These are phyloP conservation scores for Aspergillus nanangensis DNA, from an alignment of 495 filamentous ascomycete species.

Conservation along the genomic window DNA sequence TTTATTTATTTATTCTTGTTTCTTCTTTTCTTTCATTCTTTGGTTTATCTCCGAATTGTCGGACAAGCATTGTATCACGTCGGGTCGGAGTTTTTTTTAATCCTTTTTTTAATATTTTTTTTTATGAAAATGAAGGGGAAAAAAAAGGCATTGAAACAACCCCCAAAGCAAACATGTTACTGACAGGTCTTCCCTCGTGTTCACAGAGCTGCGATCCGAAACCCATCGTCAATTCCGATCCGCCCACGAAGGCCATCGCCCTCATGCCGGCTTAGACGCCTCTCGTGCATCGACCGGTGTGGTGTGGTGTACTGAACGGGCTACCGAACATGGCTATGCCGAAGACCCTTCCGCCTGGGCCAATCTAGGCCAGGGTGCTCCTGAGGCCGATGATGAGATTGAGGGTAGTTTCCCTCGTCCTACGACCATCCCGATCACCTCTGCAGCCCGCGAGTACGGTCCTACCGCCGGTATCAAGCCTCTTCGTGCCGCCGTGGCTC, in stretches of 20 bases:
- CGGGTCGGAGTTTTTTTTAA: background rate
- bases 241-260: constrained; percentile 82
- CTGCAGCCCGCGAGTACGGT: constrained; percentile 80
- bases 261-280: constrained; percentile 86
- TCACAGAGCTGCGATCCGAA: constrained; percentile 66
- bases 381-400: constrained; percentile 92
- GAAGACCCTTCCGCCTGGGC: constrained; percentile 84
- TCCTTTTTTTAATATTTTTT: constrained; percentile 4
- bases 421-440: constrained; percentile 69
- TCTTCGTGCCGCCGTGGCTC: constrained; percentile 82
- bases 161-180: no score
- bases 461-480: constrained; percentile 92
- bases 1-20: no score
- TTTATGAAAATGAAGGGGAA: background rate
- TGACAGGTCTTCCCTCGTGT: constrained; percentile 6
- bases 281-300: constrained; percentile 78
- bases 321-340: constrained; percentile 72
- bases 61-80: no score
- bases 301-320: constrained; percentile 82
- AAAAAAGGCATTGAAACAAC: no score
- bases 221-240: constrained; percentile 81
- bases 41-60: background rate
- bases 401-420: constrained; percentile 86
- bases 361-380: constrained; percentile 92
- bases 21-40: background rate